Base-by-base conservation (phyloP, 2,329 filamentous ascomycete species). In the Alternaria arbusti region DNA sequence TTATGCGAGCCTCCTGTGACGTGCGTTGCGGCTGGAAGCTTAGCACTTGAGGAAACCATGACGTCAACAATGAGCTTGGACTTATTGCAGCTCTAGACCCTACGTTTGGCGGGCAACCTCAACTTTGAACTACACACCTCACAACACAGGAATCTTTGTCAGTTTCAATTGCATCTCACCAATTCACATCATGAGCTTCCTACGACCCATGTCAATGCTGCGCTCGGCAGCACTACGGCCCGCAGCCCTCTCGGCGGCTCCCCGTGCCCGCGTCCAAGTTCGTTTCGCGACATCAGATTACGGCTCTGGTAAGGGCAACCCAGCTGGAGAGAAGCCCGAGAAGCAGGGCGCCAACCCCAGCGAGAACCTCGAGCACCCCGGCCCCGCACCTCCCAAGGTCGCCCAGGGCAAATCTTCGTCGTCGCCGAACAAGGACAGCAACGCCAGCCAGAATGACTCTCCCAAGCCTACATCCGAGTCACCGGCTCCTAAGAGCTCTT, bases 281-380 rank as follows among this genome's bases (percentile, higher is more conserved):
- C 79, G 78, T 59, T 76, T 78, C 64, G 80, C 80, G 25, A 71
- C 70, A 22, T 67, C 73, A 61, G 82, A 81, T 73, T 84, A 84
- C 67, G 82, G 82, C 68, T 79, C 76, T 23, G 82, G 80, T 57
- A 68, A 76, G 8, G 81, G 81, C 65, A 79, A 81, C 54, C 81
- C 81, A 28, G 76, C 66, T n/a, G 80, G 79, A 61, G 81, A 83
- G 69, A 79, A 80, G n/a, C 81, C 81, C 1, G 74, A 83, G 70
- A 65, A 80, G 52, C 81, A 82, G 65, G 80, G 81, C 67, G 65
- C 78, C 45, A 81, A 79, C 65, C 71, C 70, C 4, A 78, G 78
- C 13, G 79, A 78, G 58, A 69, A 80, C 64, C 66, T 80, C 28
- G 82, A 84, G 72, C 82, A 84, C 63, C 82, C 82, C 2, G 82